Evolutionary conservation across 2,329 filamentous ascomycete species (phyloP).

Genomic region (Hymenotorrendiella dingleyae): DNA sequence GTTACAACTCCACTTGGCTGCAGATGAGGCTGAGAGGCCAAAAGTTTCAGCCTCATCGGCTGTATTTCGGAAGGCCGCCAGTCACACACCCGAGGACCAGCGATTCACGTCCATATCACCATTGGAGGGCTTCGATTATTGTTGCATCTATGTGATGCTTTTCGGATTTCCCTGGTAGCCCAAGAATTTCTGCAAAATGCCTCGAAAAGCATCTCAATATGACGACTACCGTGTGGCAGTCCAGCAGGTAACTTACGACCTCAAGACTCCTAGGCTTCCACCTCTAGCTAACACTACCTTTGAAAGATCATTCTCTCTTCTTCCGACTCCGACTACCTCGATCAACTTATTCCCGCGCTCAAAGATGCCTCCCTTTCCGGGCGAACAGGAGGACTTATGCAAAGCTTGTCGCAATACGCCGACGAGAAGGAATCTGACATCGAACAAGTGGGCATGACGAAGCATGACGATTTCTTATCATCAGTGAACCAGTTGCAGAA

Average conservation of each 20-base stretch:
- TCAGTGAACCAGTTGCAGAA: slow-evolving; percentile 92
- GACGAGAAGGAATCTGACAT: slow-evolving; percentile 86
- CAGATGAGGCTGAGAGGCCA: too few relatives aligned
- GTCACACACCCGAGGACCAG: neutral
- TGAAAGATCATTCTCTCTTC: slow-evolving; percentile 83
- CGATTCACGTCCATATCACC: too few relatives aligned
- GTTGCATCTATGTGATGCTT: slow-evolving; percentile 1
- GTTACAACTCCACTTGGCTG: neutral
- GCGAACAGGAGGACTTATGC: slow-evolving; percentile 65
- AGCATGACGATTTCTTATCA: slow-evolving; percentile 92
- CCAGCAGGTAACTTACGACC: slow-evolving; percentile 23
- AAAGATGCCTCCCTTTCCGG: slow-evolving; percentile 80
- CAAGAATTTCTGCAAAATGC: neutral
- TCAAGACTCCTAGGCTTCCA: neutral
- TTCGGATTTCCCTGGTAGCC: neutral
- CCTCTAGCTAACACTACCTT: slow-evolving; percentile 13
- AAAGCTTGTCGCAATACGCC: slow-evolving; percentile 75
- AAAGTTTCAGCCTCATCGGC: too few relatives aligned
- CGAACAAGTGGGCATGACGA: slow-evolving; percentile 87
- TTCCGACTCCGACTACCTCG: slow-evolving; percentile 88
- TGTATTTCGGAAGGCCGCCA: too few relatives aligned
- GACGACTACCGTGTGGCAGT: slow-evolving; percentile 29
- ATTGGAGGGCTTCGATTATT: too few relatives aligned
- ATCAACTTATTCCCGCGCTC: slow-evolving; percentile 89
- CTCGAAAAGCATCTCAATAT: slow-evolving; percentile 25